Base-by-base conservation (phyloP, 139 green algal species). In the Chlorella vulgaris region DNA sequence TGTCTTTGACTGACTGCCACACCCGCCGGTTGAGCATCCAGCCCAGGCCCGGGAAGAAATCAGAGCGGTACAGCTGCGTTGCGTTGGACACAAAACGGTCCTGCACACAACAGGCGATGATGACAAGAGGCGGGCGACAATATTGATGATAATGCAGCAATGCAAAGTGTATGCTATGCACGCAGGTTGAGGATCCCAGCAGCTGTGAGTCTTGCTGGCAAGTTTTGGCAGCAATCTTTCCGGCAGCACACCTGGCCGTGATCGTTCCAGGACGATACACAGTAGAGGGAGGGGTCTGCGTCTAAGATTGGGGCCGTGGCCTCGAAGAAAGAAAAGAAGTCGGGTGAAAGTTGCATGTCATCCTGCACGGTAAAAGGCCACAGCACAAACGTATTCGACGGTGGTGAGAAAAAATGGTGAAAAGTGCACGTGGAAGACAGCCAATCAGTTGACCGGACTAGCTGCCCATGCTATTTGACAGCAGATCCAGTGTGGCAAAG, bases 1-100 rank as follows among this genome's bases (percentile, higher is more conserved):
- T 58, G 66, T 33, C 69, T 1, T 33, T n/a, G 21, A 90, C 28
- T 19, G 38, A 61, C 3, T 77, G 7, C 86, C 89, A 91, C 28
- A 87, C 15, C 5, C 31, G 13, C 18, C 62, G 42, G 24, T 63
- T 86, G 4, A 87, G 39, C 88, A 92, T 92, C 90, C 90, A 93
- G 1, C 90, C 90, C 21, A 93, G 81, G 10, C 90, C 90, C 2
- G 88, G 88, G 80, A 93, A 90, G 69, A 93, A 90, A 68, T 93
- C 90, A 19, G 86, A 86, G n/a, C 90, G 86, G 33, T 90, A 84
- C 66, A 93, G 55, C 29, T 69, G 69, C 29, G 22, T 66, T 18
- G 51, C 40, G 36, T 92, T 81, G 2, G 47, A 19, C 50, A 88
- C 86, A 65, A 61, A 81, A 55, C 61, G 74, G 61, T 69, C 84